Conservation (phyloP, 805 yeast genomes). For the Candida manassasensis region DNA sequence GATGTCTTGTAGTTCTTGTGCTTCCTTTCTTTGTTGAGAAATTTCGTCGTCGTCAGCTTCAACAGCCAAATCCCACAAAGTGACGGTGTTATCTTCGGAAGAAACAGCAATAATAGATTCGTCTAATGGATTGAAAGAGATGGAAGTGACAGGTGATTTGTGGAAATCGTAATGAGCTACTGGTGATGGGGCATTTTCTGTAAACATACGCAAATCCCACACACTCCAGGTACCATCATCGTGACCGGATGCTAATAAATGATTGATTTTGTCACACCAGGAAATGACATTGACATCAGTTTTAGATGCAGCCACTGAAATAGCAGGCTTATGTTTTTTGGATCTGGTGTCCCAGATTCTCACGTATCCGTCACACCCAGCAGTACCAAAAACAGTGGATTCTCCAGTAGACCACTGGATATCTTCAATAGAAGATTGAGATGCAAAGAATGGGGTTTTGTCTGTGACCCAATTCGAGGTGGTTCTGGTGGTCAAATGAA, state of each 20-base stretch:
- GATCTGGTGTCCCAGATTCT: conserved; percentile 97
- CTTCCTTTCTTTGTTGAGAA: conserved; percentile 73
- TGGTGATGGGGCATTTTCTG: conserved; percentile 60
- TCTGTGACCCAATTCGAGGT: conserved; percentile 83
- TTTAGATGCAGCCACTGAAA: conserved; percentile 73
- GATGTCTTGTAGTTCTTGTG: conserved; percentile 76
- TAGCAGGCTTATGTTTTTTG: conserved; percentile 85
- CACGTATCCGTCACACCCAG: conserved; percentile 85
- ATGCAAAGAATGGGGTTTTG: conserved; percentile 67
- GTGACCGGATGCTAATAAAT: conserved; percentile 90
- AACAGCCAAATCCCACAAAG: conserved; percentile 96
- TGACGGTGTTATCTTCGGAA: conserved; percentile 94
- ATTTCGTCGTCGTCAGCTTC: conserved; percentile 99
- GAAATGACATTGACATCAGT: conserved; percentile 92
- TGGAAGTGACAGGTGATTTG: conserved; percentile 86
- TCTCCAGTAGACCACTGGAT: conserved; percentile 95
- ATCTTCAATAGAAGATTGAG: conserved; percentile 83
- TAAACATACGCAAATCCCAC: conserved; percentile 92
- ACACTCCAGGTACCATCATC: conserved; percentile 98
- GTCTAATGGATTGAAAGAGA: conserved; percentile 90
- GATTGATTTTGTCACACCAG: conserved; percentile 86
- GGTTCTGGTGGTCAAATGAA: conserved; percentile 73
- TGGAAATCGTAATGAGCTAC: conserved; percentile 96
- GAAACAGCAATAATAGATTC: conserved; percentile 95
- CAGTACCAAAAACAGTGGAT: conserved; percentile 90